These are phyloP conservation scores for Aotearoamyces nothofagi DNA, from an alignment of 2,329 filamentous ascomycete genomes.

Conservation along the genomic window DNA sequence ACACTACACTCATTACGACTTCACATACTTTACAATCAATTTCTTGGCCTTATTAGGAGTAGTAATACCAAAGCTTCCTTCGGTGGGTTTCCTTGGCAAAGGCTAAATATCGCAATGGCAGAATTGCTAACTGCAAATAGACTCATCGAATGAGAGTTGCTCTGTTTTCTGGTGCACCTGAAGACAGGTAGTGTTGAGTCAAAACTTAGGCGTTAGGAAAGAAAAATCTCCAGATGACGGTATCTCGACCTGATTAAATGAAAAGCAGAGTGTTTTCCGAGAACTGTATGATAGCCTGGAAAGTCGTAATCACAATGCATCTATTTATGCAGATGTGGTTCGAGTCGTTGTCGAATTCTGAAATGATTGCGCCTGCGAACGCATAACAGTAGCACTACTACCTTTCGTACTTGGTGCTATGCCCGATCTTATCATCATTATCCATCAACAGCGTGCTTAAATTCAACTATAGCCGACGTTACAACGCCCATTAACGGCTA, in stretches of 20 bases:
- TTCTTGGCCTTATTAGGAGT: conserved; percentile 84
- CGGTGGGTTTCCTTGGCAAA: conserved; percentile 48
- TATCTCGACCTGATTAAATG: conserved; percentile 1
- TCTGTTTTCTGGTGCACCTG: conserved; percentile 53
- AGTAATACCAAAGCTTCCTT: conserved; percentile 90
- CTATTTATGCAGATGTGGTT: neutral
- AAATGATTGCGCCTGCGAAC: neutral
- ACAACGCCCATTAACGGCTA: too few species aligned
- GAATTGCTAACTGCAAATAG: conserved; percentile 24
- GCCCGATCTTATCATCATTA: neutral
- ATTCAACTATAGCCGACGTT: too few species aligned
- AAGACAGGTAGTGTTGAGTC: conserved; percentile 29
- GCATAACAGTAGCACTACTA: neutral
- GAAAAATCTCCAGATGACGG: neutral
- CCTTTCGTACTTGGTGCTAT: neutral
- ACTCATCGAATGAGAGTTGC: conserved; percentile 68
- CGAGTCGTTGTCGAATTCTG: neutral
- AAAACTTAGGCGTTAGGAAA: neutral
- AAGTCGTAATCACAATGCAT: neutral
- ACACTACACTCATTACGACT: conserved; percentile 96
- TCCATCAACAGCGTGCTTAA: neutral
- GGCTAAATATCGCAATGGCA: conserved; percentile 1
- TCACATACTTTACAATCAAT: conserved; percentile 96
- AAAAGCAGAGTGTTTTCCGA: neutral
- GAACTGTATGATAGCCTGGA: conserved; percentile 1